These are phyloP conservation scores for Plasmopara muralis DNA, from an alignment of 352 stramenopile genomes.

Conservation along the genomic window DNA sequence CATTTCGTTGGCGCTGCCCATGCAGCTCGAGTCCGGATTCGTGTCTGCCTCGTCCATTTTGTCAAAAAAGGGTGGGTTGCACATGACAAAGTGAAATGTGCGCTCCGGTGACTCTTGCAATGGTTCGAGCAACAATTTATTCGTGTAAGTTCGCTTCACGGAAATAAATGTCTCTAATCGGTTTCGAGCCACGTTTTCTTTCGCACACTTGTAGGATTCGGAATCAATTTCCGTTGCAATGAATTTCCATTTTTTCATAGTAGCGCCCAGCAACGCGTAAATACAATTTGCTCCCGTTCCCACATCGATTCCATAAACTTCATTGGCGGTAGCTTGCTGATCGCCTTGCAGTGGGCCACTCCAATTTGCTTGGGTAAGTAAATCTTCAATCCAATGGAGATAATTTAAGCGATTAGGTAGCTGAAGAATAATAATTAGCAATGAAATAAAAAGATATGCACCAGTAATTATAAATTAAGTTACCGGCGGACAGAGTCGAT, in stretches of 20 bases:
- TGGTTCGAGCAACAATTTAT: constrained; percentile 42
- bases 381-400: constrained; percentile 92
- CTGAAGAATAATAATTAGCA: constrained; percentile 23
- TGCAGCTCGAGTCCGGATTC: constrained; percentile 68
- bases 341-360: constrained; percentile 9
- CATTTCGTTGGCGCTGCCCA: constrained; percentile 77
- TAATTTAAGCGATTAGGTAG: constrained; percentile 92
- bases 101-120: constrained; percentile 18
- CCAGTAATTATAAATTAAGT: constrained; percentile 11
- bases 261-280: constrained; percentile 90
- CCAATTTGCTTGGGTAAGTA: constrained; percentile 54
- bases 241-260: constrained; percentile 88
- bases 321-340: constrained; percentile 3
- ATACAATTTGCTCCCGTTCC: constrained; percentile 94
- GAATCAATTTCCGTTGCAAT: constrained; percentile 92
- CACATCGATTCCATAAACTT: constrained; percentile 89
- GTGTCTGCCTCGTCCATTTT: constrained; percentile 65
- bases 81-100: constrained; percentile 92
- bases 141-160: constrained; percentile 39
- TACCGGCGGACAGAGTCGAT: constrained; percentile 92
- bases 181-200: constrained; percentile 88
- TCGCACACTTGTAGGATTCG: constrained; percentile 71
- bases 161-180: constrained; percentile 55
- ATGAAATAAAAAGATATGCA: no score
- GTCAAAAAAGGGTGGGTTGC: constrained; percentile 96